Evolutionary conservation across 768 basidiomycete genomes (phyloP), one percentile per base, ranked within the genome.

Genomic region (Lactifluus piperatus): DNA sequence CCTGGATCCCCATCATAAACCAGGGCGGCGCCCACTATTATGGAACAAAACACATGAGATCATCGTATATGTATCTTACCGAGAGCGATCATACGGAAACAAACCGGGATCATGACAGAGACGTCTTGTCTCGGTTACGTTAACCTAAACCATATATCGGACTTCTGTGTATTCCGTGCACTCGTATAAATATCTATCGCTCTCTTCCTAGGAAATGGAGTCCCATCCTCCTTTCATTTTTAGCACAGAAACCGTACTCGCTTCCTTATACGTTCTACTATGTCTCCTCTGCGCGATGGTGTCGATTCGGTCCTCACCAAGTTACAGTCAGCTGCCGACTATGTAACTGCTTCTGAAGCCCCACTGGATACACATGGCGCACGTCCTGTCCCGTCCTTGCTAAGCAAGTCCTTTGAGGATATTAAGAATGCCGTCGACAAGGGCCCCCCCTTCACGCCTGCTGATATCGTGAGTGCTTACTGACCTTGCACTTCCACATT

Each of bases 401-500:
- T 64, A 10, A 41, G 3, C 10, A 24, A 16, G 34, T 20, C 37
- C 37, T 18, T 63, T 16, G 32, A 43, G 1, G 62, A 64, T 11
- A 54, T 64, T 22, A 54, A 29, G 29, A 32, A 51, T 24, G 36
- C 36, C n/a, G n/a, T 48, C 22, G 47, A 64, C 3, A 16, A 54
- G 22, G 57, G 62, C 37, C 10, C 52, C 7, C 27, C 57, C 22
- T 46, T 64, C 26, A 39, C 56, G 2, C 34, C 45, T 45, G 30
- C 57, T 14, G 64, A 64, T 24, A 11, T 64, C n/a, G 64, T 64
- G 30, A 16, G 64, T 59, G 18, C 29, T 37, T 30, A 6, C 13
- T 41, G 45, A 14, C 5, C 18, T 37, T 30, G 39, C 36, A 8
- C 50, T 24, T 24, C 16, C 20, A 11, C 32, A 37, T 39, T 9